Conservation (phyloP, 2,329 filamentous ascomycete species). For the Furcasterigmium furcatum region DNA sequence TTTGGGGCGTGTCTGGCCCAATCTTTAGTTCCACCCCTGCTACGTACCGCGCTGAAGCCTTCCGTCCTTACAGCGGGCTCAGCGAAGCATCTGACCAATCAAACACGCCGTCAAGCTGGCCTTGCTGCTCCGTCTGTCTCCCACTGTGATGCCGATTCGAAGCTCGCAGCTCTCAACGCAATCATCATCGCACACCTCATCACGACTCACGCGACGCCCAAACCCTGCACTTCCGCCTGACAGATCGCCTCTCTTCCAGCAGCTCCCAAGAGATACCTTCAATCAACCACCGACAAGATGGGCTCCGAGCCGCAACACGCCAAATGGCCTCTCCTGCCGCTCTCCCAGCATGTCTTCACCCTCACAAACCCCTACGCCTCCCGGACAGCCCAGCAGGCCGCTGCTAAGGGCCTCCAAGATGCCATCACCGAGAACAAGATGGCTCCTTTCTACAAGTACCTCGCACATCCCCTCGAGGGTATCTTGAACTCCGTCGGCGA, state of each 20-base stretch:
- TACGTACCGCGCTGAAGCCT: conserved; percentile 15
- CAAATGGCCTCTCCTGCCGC: conserved; percentile 77
- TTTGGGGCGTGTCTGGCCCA: background rate
- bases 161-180: background rate
- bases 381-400: conserved; percentile 62
- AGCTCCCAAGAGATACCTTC: background rate
- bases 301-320: conserved; percentile 81
- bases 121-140: background rate
- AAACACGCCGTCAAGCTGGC: background rate
- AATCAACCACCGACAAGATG: conserved; percentile 46
- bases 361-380: conserved; percentile 77
- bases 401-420: conserved; percentile 74
- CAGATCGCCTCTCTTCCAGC: background rate
- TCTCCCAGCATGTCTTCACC: conserved; percentile 83
- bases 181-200: background rate
- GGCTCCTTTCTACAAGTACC: conserved; percentile 81
- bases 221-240: too few species aligned
- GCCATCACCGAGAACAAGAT: conserved; percentile 82
- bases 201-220: background rate
- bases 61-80: conserved; percentile 4
- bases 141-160: background rate
- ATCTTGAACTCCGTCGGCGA: conserved; percentile 77
- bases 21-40: background rate
- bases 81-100: background rate
- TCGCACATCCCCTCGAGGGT: conserved; percentile 78